Evolutionary conservation across 164 flowering plant species (phyloP).

Genomic region (Platanus orientalis): DNA sequence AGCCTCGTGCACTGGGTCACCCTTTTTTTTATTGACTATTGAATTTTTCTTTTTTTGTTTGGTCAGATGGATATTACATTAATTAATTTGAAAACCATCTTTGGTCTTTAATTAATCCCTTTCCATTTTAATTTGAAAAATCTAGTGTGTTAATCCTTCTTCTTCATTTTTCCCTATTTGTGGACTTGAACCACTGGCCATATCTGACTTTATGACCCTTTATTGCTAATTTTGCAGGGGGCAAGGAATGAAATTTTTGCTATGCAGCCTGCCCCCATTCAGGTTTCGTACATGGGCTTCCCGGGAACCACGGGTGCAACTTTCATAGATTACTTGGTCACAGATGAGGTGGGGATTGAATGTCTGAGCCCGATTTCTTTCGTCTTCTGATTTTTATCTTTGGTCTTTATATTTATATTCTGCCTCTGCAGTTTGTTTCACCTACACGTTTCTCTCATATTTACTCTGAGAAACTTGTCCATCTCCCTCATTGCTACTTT

Average conservation of each 20-base stretch:
- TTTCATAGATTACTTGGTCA: constrained; percentile 88
- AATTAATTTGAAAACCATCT: too few species aligned
- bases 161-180: not conserved
- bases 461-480: constrained; percentile 95
- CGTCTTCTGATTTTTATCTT: not conserved
- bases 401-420: not conserved
- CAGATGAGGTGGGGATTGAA: constrained; percentile 85
- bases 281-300: constrained; percentile 98
- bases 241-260: constrained; percentile 98
- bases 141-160: too few species aligned
- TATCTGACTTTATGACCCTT: not conserved
- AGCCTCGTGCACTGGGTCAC: too few species aligned
- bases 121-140: too few species aligned
- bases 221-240: constrained; percentile 48
- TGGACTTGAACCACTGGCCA: not conserved
- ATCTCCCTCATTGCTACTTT: constrained; percentile 96
- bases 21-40: too few species aligned
- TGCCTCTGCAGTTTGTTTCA: constrained; percentile 78
- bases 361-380: too few species aligned
- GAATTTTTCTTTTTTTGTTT: too few species aligned
- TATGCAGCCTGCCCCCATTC: constrained; percentile 98
- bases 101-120: too few species aligned
- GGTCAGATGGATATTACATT: too few species aligned
- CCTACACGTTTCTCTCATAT: constrained; percentile 64
- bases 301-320: constrained; percentile 97